phyloP scores from a whole-genome alignment of 2,329 filamentous ascomycete genomes.

The Fusarium nodosum region DNA sequence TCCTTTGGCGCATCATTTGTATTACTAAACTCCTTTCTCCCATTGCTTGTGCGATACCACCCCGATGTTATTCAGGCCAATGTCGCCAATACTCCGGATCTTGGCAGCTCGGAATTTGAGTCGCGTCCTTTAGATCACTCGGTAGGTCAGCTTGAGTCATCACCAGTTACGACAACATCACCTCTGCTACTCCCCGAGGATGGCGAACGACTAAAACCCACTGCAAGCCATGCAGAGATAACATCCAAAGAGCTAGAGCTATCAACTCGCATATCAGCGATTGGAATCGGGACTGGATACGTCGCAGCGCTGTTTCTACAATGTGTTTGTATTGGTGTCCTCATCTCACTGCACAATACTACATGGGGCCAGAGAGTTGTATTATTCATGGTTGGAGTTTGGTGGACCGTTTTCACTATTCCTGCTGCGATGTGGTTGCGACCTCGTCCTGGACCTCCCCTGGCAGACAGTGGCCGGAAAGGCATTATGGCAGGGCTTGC shows the following conservation, averaged over 20 bases:
- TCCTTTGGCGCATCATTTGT: conserved; percentile 97
- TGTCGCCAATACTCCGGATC: conserved; percentile 49
- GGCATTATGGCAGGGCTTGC: conserved; percentile 66
- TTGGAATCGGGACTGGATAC: conserved; percentile 95
- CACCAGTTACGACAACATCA: conserved; percentile 60
- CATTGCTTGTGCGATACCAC: conserved; percentile 89
- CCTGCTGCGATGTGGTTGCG: conserved; percentile 90
- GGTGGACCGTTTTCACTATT: conserved; percentile 95
- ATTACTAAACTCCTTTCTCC: conserved; percentile 93
- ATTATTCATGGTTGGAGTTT: conserved; percentile 86
- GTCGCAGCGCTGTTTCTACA: conserved; percentile 88
- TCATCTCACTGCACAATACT: conserved; percentile 79
- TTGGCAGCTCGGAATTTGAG: conserved; percentile 52
- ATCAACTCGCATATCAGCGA: conserved; percentile 91
- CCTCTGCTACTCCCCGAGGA: conserved; percentile 62
- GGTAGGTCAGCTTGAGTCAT: conserved; percentile 48
- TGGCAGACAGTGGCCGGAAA: conserved; percentile 62
- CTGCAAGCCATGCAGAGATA: conserved; percentile 62
- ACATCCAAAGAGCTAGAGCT: conserved; percentile 79
- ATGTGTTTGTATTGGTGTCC: conserved; percentile 81
- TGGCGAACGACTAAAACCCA: conserved; percentile 54
- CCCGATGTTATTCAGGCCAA: conserved; percentile 62
- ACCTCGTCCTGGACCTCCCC: conserved; percentile 86
- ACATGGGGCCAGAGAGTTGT: conserved; percentile 90
- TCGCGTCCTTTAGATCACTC: conserved; percentile 55